These are phyloP conservation scores for Neofusicoccum sp. DNA, from an alignment of 2,329 filamentous ascomycete species.

Conservation along the genomic window DNA sequence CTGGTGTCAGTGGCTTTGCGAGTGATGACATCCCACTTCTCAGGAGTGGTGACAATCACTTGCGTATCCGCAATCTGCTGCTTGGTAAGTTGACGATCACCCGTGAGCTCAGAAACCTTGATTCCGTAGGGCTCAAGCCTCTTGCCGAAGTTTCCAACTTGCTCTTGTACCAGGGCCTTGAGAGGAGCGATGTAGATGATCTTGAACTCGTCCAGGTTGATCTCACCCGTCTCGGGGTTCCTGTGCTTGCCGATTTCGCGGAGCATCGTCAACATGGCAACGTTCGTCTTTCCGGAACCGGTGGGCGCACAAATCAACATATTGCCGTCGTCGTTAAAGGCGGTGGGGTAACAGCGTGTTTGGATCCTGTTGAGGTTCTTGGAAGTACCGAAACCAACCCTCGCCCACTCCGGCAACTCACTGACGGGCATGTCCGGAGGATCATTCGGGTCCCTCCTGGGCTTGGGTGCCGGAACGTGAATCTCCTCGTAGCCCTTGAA, in stretches of 20 bases:
- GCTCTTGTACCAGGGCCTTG: slow-evolving; percentile 94
- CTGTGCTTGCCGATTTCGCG: slow-evolving; percentile 96
- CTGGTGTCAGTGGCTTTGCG: slow-evolving; percentile 95
- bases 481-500: slow-evolving; percentile 99
- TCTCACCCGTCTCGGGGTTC: slow-evolving; percentile 83
- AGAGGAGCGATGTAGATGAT: slow-evolving; percentile 96
- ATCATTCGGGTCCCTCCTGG: slow-evolving; percentile 76
- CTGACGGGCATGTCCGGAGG: slow-evolving; percentile 73
- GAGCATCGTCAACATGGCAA: slow-evolving; percentile 94
- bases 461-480: slow-evolving; percentile 90
- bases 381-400: slow-evolving; percentile 77
- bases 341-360: slow-evolving; percentile 85
- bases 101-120: slow-evolving; percentile 90
- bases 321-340: slow-evolving; percentile 92
- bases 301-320: slow-evolving; percentile 98
- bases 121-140: slow-evolving; percentile 88
- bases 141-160: slow-evolving; percentile 95
- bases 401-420: slow-evolving; percentile 90
- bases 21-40: slow-evolving; percentile 99
- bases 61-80: slow-evolving; percentile 98
- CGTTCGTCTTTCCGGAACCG: slow-evolving; percentile 96
- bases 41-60: slow-evolving; percentile 95
- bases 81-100: slow-evolving; percentile 96
- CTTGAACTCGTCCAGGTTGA: slow-evolving; percentile 95
- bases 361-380: slow-evolving; percentile 93